Percentiles rank a stretch among this genome's conserved stretches.
Evolutionary conservation across 169 alveolate species (phyloP).

Genomic region (Theileria luwenshuni): DNA sequence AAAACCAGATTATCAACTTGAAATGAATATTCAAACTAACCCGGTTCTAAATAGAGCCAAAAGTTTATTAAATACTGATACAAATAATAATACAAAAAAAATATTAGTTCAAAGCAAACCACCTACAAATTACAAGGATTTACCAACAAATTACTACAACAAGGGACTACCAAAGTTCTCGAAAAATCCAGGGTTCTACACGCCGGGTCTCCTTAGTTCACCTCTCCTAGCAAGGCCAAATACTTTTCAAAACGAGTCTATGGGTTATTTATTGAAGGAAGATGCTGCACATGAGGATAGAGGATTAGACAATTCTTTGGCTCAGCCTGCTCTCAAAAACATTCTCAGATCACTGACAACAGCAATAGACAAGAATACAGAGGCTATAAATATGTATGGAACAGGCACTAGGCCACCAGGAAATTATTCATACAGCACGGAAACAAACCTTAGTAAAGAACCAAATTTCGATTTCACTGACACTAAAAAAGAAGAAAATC

Average conservation of each 20-base stretch:
- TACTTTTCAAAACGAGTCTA: background rate
- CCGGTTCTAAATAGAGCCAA: background rate
- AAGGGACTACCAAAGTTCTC: background rate
- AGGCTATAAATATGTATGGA: conserved; percentile 2
- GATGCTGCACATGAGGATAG: background rate
- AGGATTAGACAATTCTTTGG: too few relatives aligned
- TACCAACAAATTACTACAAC: too few relatives aligned
- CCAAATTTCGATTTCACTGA: background rate
- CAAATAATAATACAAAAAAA: background rate
- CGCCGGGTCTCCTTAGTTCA: conserved; percentile 6
- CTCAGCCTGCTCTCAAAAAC: background rate
- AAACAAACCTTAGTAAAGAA: background rate
- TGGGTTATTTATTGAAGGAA: background rate
- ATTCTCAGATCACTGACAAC: conserved; percentile 4
- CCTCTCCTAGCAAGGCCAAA: background rate
- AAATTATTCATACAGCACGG: background rate
- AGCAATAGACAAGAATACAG: conserved; percentile 8
- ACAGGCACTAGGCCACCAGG: background rate
- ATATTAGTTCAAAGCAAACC: too few relatives aligned
- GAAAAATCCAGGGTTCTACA: background rate
- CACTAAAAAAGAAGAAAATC: conserved; percentile 1
- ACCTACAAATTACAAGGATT: too few relatives aligned
- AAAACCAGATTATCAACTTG: background rate
- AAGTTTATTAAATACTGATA: background rate
- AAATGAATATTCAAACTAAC: background rate